Conservation (phyloP, 192 early-diverging fungal species). For the Phycomyces blakesleeanus region DNA sequence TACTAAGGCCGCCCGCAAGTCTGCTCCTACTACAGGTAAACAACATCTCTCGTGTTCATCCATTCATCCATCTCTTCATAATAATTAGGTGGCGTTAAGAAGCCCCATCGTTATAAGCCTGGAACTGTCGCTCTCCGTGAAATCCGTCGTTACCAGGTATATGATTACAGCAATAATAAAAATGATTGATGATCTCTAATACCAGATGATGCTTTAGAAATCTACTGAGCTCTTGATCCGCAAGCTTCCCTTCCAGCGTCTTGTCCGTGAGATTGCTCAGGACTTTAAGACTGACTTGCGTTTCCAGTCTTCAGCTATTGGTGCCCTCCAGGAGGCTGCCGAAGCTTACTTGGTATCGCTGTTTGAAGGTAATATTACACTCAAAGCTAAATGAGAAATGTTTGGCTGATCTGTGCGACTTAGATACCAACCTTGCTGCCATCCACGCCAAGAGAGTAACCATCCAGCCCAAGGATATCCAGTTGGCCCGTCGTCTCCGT, state of each 20-base stretch:
- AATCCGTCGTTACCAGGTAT: slow-evolving; percentile 80
- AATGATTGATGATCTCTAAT: no score
- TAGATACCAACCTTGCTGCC: slow-evolving; percentile 98
- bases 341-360: slow-evolving; percentile 89
- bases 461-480: slow-evolving; percentile 99
- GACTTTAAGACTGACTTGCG: slow-evolving; percentile 99
- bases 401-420: no score
- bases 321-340: slow-evolving; percentile 96
- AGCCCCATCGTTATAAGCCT: slow-evolving; percentile 79
- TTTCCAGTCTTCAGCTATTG: slow-evolving; percentile 98
- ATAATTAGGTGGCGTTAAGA: slow-evolving; percentile 74
- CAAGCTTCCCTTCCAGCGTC: slow-evolving; percentile 91
- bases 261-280: slow-evolving; percentile 98
- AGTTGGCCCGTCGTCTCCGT: slow-evolving; percentile 94
- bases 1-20: slow-evolving; percentile 95
- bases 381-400: no score
- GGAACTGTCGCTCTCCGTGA: slow-evolving; percentile 90
- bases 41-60: background rate
- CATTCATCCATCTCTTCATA: no score
- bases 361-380: slow-evolving; percentile 56
- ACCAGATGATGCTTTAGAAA: slow-evolving; percentile 46
- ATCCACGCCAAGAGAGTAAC: slow-evolving; percentile 98
- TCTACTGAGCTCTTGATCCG: slow-evolving; percentile 92
- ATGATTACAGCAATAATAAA: no score
- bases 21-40: slow-evolving; percentile 76